Evolutionary conservation across 257 asterid genomes (phyloP), one percentile per base, ranked within the genome.

Genomic region (Capsicum baccatum): DNA sequence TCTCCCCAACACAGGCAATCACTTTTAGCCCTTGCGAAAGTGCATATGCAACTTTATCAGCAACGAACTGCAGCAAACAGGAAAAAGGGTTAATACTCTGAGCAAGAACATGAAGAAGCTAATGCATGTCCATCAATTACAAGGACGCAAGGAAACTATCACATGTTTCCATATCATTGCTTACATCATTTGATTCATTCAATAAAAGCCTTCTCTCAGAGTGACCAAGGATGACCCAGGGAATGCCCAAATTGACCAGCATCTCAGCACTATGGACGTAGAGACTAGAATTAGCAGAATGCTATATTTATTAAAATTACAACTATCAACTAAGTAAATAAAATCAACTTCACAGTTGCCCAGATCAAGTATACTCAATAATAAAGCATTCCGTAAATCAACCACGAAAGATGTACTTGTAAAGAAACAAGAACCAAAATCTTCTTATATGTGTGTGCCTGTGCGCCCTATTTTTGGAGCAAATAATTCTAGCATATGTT

Each of bases 1-100:
- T 92, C 94, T 97, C 99, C 33, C 99, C 99, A 89, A 97, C 92
- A 84, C 99, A 97, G 42, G 98, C 99, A 85, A 95, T 97, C 42
- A 97, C 99, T 89, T 97, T 97, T 90, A 95, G 63, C 84, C 99
- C 98, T 94, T 93, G 91, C 52, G 93, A 82, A 86, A 97, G 98
- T 35, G 99, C 98, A 89, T 97, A 95, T 44, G 97, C 97, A 85
- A 95, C 97, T 88, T 95, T 97, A 15, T 93, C 97, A 84, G 98
- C 99, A 69, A 95, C 98, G 76, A 95, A 94, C 98, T 96, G 90
- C 79, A 62, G 54, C 57, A 82, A 52, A 82, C 42, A 35, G 39
- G 42, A 6, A 68, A 67, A 54, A 66, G 15, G 21, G 35, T 39
- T 48, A 42, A 42, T 33, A 54, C 44, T 54, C 33, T 52, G 21